Evolutionary conservation across 306 rosid species (phyloP).

Genomic region (Cucurbita argyrosperma): DNA sequence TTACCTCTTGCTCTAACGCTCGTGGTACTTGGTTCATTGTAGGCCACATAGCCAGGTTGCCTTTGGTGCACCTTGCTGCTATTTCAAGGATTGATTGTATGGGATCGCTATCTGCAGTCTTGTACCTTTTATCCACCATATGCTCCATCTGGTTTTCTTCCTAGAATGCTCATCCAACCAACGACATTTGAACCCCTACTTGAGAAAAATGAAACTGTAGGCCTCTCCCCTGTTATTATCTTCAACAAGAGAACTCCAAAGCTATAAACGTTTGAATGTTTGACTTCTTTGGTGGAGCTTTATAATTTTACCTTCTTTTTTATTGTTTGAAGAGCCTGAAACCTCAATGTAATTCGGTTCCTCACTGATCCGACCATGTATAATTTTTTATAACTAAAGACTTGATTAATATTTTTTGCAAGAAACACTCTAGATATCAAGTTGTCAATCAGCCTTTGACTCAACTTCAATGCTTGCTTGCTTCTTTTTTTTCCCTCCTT

Average conservation of each 20-base stretch:
- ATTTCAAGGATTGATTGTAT: constrained; percentile 56
- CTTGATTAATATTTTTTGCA: neutral
- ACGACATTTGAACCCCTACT: constrained; percentile 61
- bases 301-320: neutral
- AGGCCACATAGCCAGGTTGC: constrained; percentile 65
- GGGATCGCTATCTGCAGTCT: constrained; percentile 36
- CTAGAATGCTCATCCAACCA: constrained; percentile 79
- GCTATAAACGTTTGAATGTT: constrained; percentile 80
- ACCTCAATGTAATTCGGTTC: neutral
- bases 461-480: neutral
- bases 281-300: constrained; percentile 19
- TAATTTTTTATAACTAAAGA: neutral
- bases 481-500: neutral
- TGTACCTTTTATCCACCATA: constrained; percentile 53
- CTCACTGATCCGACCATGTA: neutral
- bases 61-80: constrained; percentile 69
- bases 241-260: constrained; percentile 77
- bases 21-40: constrained; percentile 65
- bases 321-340: neutral
- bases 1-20: constrained; percentile 57
- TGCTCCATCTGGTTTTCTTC: constrained; percentile 55
- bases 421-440: neutral
- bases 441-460: neutral
- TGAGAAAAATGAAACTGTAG: constrained; percentile 67
- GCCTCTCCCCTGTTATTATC: constrained; percentile 89